Evolutionary conservation across 1,284 basidiomycete genomes (phyloP), one percentile per base, ranked within the genome.

Genomic region (Meira miltonrushii): DNA sequence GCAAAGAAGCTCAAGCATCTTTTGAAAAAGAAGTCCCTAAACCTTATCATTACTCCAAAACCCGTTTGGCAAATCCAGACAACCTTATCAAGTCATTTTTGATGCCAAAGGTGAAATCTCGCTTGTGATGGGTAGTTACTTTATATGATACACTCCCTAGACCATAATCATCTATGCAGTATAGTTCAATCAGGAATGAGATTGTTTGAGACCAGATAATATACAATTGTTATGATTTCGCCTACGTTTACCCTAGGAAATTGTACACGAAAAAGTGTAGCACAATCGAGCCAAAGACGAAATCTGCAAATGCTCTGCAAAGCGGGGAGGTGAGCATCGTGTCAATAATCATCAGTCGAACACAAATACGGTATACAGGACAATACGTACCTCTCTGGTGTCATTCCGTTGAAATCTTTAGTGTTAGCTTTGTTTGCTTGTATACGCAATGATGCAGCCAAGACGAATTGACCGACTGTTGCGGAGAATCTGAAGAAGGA

Each of bases 211-310:
- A 33, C 28, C 28, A 33, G 28, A 44, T 38, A 9, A 25, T 47
- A 25, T 25, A 17, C 43, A 44, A 17, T 4, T 44, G 17, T 17
- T 44, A 10, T 51, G 17, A 25, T 15, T 51, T 13, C 11, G 21
- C n/a, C 23, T n/a, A 6, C 28, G 2, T 23, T 53, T 39, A 90
- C 69, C 89, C 89, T 8, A 91, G 83, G 84, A 96, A 98, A 81
- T 96, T 97, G 84, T 88, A 96, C 57, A 95, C 92, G 78, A 98
- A 98, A 82, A 97, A 94, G 81, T 99, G 94, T 54, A 99, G 83
- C 46, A 97, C 86, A 62, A 98, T 87, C 1, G 92, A 94, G 15
- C 92, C 93, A 54, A 95, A 81, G 33, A 90, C 88, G 75, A 96
- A 98, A 78, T 99, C 95, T 47, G 89, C 92, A 74, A 99, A 98